Evolutionary conservation across 805 yeast species (phyloP).

Genomic region (Diddensiella santjacobensis): DNA sequence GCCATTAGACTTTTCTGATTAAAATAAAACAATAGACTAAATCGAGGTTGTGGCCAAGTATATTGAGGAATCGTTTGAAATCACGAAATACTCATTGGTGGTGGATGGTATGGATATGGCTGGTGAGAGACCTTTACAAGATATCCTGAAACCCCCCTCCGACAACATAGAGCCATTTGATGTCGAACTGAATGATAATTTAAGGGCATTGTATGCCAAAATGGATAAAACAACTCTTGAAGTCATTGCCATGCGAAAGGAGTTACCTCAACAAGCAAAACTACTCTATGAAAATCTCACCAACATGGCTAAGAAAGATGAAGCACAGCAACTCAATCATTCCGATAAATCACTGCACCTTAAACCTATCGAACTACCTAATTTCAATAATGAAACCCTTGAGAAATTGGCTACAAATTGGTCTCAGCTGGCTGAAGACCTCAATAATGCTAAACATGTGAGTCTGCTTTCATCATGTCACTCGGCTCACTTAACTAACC

Average conservation of each 20-base stretch:
- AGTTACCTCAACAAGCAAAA: conserved; percentile 28
- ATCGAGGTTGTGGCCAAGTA: too few relatives aligned
- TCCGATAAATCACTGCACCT: too few relatives aligned
- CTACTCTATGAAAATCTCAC: conserved; percentile 36
- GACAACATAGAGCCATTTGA: conserved; percentile 67
- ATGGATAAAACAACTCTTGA: conserved; percentile 62
- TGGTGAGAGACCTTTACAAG: conserved; percentile 24
- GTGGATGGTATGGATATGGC: conserved; percentile 52
- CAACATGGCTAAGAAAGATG: neutral
- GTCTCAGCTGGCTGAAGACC: too few relatives aligned
- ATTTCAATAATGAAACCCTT: too few relatives aligned
- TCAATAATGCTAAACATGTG: too few relatives aligned
- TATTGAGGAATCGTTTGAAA: conserved; percentile 52
- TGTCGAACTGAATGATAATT: conserved; percentile 52
- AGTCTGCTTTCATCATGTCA: too few relatives aligned
- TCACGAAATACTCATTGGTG: conserved; percentile 50
- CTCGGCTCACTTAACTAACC: too few relatives aligned
- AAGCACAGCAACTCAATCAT: neutral
- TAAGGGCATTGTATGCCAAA: conserved; percentile 52
- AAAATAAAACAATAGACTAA: too few relatives aligned
- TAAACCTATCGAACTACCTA: too few relatives aligned
- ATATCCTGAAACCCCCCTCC: conserved; percentile 21
- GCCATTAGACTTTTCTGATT: too few relatives aligned
- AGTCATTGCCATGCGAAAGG: conserved; percentile 51
- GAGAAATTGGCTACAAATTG: too few relatives aligned